Conservation (phyloP, 2,329 filamentous ascomycete genomes). For the Fusarium hostae region DNA sequence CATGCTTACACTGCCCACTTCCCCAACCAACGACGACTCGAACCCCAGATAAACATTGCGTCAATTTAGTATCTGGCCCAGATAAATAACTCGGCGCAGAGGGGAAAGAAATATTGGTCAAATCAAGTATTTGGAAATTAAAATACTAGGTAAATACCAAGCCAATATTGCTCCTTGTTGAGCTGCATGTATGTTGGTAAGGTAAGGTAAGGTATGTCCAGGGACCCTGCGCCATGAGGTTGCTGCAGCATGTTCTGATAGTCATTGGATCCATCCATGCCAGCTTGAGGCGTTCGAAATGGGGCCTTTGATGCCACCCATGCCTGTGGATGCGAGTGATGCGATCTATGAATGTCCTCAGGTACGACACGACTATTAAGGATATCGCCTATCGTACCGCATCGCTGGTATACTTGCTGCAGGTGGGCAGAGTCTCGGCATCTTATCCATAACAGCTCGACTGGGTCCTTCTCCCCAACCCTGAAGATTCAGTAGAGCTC, state of each 20-base stretch:
- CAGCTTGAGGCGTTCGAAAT: conserved; percentile 9
- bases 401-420: not conserved
- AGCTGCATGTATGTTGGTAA: not conserved
- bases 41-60: not conserved
- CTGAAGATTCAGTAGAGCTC: not conserved
- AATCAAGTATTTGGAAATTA: not conserved
- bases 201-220: not conserved
- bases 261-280: conserved; percentile 12
- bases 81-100: not conserved
- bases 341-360: not conserved
- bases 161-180: not conserved
- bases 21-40: conserved; percentile 1
- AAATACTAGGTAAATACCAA: not conserved
- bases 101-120: not conserved
- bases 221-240: not conserved
- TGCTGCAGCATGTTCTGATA: conserved; percentile 12
- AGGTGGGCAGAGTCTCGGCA: not conserved
- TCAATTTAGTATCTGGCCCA: not conserved
- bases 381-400: not conserved
- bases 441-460: not conserved
- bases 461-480: not conserved
- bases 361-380: not conserved
- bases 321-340: not conserved
- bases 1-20: conserved; percentile 20
- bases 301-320: conserved; percentile 10